phyloP scores from a whole-genome alignment of 1,284 basidiomycete genomes.

The Amylostereum areolatum region DNA sequence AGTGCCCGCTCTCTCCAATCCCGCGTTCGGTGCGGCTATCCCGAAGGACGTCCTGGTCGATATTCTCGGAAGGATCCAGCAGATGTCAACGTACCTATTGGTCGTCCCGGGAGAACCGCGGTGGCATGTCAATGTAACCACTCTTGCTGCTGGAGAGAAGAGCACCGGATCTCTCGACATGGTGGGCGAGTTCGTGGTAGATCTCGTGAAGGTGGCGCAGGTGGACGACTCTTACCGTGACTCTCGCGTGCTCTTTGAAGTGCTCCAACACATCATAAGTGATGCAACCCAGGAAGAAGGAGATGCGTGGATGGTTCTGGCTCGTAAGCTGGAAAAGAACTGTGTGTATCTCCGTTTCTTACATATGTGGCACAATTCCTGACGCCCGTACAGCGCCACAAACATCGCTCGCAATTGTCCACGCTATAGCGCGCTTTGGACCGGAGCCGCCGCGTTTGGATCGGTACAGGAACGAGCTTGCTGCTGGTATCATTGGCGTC shows the following conservation, averaged over 20 bases:
- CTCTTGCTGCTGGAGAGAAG: conserved; percentile 24
- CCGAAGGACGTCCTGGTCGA: conserved; percentile 33
- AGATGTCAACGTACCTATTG: conserved; percentile 66
- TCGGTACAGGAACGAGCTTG: conserved; percentile 86
- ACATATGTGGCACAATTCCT: conserved; percentile 54
- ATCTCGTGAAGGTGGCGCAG: conserved; percentile 30
- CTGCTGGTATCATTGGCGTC: conserved; percentile 72
- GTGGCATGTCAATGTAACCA: conserved; percentile 45
- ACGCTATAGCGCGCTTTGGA: conserved; percentile 55
- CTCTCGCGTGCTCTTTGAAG: conserved; percentile 49
- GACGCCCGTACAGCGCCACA: conserved; percentile 48
- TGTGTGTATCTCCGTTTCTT: conserved; percentile 35
- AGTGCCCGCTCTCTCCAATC: conserved; percentile 41
- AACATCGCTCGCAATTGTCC: conserved; percentile 59
- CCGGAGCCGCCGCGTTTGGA: conserved; percentile 72
- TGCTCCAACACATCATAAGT: conserved; percentile 57
- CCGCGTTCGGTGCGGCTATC: conserved; percentile 41
- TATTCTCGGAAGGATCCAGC: conserved; percentile 48
- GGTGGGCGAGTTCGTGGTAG: conserved; percentile 36
- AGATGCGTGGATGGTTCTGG: conserved; percentile 72
- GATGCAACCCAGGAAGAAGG: conserved; percentile 60
- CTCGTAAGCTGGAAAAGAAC: conserved; percentile 52
- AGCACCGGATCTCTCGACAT: conserved; percentile 30
- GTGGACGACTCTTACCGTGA: conserved; percentile 44
- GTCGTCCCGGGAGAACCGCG: conserved; percentile 40